These are phyloP conservation scores for Picea abies DNA, from an alignment of 83 land plant genomes.

Conservation along the genomic window DNA sequence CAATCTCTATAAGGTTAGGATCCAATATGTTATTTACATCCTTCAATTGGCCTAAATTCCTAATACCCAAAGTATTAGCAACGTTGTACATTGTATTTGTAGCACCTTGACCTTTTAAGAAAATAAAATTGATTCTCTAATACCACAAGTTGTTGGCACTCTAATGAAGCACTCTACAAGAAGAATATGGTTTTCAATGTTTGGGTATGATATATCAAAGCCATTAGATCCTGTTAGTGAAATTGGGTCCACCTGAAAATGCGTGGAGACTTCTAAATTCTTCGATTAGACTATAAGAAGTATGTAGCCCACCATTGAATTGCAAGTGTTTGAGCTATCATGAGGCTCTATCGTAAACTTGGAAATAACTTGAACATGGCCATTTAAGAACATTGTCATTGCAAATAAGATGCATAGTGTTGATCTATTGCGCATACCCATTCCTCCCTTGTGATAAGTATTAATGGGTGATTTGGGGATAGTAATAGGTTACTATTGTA, in stretches of 20 bases:
- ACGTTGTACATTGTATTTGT: too few relatives aligned
- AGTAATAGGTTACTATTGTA: too few relatives aligned
- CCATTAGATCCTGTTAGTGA: slow-evolving; percentile 58
- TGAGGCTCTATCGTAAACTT: slow-evolving; percentile 43
- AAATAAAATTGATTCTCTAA: slow-evolving; percentile 41
- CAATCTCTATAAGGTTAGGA: too few relatives aligned
- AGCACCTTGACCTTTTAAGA: slow-evolving; percentile 39
- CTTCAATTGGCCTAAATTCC: too few relatives aligned
- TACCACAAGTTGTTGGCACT: slow-evolving; percentile 23
- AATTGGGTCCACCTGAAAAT: slow-evolving; percentile 66
- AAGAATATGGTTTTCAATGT: slow-evolving; percentile 62
- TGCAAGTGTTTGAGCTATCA: slow-evolving; percentile 52
- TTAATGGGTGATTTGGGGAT: too few relatives aligned
- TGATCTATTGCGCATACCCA: too few relatives aligned
- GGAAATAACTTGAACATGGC: too few relatives aligned
- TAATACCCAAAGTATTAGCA: too few relatives aligned
- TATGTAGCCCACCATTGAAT: slow-evolving; percentile 62
- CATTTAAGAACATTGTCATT: too few relatives aligned
- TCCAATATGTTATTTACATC: too few relatives aligned
- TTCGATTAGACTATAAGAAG: slow-evolving; percentile 62
- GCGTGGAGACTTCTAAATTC: slow-evolving; percentile 59
- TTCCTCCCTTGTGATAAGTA: too few relatives aligned
- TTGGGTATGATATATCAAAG: slow-evolving; percentile 53
- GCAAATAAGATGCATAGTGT: too few relatives aligned
- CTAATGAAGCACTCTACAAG: slow-evolving; percentile 19